Evolutionary conservation across 2,329 filamentous ascomycete species (phyloP).

Genomic region (Aureobasidium musti): DNA sequence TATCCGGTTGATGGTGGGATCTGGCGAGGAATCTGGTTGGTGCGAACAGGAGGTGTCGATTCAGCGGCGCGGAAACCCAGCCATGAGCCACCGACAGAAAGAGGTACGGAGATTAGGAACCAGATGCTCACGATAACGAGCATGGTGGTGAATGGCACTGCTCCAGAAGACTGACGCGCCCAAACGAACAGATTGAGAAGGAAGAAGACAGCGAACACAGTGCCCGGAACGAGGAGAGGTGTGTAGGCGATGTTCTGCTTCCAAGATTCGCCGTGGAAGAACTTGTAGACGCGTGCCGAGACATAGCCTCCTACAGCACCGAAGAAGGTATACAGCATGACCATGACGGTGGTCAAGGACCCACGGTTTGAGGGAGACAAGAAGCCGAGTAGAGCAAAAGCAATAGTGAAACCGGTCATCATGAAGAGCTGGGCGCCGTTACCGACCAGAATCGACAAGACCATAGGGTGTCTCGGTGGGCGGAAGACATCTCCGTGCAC

Average conservation of each 20-base stretch:
- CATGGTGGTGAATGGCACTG: constrained; percentile 97
- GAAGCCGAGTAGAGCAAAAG: constrained; percentile 90
- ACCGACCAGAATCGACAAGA: constrained; percentile 84
- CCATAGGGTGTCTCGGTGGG: constrained; percentile 75
- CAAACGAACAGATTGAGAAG: constrained; percentile 94
- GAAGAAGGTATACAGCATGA: constrained; percentile 89
- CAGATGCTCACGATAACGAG: constrained; percentile 88
- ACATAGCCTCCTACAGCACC: constrained; percentile 91
- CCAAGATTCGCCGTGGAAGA: constrained; percentile 89
- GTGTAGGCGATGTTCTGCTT: constrained; percentile 91
- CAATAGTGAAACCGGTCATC: constrained; percentile 94
- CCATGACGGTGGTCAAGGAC: constrained; percentile 87
- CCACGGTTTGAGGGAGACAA: constrained; percentile 94
- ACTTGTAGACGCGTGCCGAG: constrained; percentile 90
- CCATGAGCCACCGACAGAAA: constrained; percentile 90
- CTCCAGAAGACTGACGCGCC: constrained; percentile 87
- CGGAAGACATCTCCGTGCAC: constrained; percentile 98
- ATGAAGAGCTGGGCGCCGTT: constrained; percentile 96
- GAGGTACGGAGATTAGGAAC: constrained; percentile 93
- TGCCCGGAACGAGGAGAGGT: constrained; percentile 77
- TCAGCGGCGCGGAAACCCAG: constrained; percentile 74
- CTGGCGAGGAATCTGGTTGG: constrained; percentile 97
- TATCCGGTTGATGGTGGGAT: constrained; percentile 84
- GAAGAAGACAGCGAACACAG: constrained; percentile 89
- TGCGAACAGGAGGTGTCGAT: constrained; percentile 80